These are phyloP conservation scores for Phytophthora aleatoria DNA, from an alignment of 352 stramenopile species.

Conservation along the genomic window DNA sequence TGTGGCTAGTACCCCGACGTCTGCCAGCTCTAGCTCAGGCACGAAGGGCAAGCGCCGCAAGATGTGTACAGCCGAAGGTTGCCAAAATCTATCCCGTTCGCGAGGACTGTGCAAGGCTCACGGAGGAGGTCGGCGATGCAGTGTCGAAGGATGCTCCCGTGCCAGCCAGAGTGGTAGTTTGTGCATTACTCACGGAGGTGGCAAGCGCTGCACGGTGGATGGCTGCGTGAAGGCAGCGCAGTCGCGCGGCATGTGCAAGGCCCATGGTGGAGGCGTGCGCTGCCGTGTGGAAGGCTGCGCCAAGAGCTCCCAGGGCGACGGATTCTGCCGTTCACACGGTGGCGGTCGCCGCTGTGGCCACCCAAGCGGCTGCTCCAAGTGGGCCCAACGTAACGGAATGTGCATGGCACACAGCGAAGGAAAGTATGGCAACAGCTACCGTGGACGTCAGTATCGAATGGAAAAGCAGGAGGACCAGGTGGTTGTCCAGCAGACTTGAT, in stretches of 20 bases:
- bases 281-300: conserved; percentile 82
- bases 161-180: conserved; percentile 82
- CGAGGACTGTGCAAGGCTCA: conserved; percentile 82
- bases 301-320: conserved; percentile 84
- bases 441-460: conserved; percentile 58
- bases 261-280: conserved; percentile 79
- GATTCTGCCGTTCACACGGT: conserved; percentile 83
- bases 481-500: conserved; percentile 21
- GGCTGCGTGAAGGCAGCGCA: conserved; percentile 81
- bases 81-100: conserved; percentile 77
- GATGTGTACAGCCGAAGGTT: conserved; percentile 81
- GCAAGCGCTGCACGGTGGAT: conserved; percentile 84
- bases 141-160: conserved; percentile 76
- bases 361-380: conserved; percentile 74
- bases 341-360: conserved; percentile 76
- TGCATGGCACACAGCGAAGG: conserved; percentile 87
- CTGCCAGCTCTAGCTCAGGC: conserved; percentile 13
- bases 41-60: conserved; percentile 76
- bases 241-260: conserved; percentile 85
- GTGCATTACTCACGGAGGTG: conserved; percentile 83
- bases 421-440: conserved; percentile 84
- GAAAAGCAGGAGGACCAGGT: conserved; percentile 17
- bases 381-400: conserved; percentile 84
- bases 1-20: conserved; percentile 15
- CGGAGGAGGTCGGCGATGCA: conserved; percentile 75